Percentiles rank a stretch among this genome's conserved stretches.
Conservation (phyloP, 768 basidiomycete genomes). For the Hericium erinaceus region DNA sequence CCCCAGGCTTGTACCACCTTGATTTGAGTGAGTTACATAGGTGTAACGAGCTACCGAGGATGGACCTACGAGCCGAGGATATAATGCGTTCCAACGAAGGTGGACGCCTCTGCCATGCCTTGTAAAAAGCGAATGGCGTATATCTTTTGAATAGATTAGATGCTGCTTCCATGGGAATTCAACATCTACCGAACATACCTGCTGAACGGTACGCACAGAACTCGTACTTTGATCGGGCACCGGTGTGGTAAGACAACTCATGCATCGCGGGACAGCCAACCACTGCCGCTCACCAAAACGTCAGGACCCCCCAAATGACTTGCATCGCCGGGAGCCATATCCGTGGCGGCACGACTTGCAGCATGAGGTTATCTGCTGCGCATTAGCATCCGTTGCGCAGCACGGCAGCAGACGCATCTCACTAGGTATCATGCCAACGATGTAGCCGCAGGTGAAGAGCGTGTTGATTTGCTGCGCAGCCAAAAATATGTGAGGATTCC, state of each 20-base stretch:
- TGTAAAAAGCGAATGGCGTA: constrained; percentile 68
- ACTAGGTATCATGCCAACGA: constrained; percentile 69
- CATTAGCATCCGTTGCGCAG: neutral
- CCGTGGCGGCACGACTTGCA: constrained; percentile 52
- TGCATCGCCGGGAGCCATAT: constrained; percentile 63
- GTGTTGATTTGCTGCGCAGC: constrained; percentile 51
- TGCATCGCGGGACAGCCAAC: constrained; percentile 1
- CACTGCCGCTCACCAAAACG: constrained; percentile 40
- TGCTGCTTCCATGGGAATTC: neutral
- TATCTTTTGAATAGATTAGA: constrained; percentile 27
- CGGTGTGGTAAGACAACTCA: neutral
- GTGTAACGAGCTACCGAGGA: neutral
- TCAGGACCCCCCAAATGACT: constrained; percentile 56
- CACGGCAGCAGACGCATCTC: constrained; percentile 3
- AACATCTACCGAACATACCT: constrained; percentile 27
- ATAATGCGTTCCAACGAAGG: constrained; percentile 69
- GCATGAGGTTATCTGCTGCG: constrained; percentile 49
- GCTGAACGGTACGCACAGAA: constrained; percentile 42
- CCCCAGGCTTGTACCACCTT: constrained; percentile 64
- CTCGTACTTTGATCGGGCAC: constrained; percentile 35
- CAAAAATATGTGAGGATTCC: neutral
- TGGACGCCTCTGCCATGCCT: constrained; percentile 65
- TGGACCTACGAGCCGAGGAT: constrained; percentile 56
- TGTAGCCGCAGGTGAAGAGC: constrained; percentile 67
- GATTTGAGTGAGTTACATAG: constrained; percentile 1